Conservation (phyloP, 805 yeast genomes). For the Zygosaccharomyces lentus region DNA sequence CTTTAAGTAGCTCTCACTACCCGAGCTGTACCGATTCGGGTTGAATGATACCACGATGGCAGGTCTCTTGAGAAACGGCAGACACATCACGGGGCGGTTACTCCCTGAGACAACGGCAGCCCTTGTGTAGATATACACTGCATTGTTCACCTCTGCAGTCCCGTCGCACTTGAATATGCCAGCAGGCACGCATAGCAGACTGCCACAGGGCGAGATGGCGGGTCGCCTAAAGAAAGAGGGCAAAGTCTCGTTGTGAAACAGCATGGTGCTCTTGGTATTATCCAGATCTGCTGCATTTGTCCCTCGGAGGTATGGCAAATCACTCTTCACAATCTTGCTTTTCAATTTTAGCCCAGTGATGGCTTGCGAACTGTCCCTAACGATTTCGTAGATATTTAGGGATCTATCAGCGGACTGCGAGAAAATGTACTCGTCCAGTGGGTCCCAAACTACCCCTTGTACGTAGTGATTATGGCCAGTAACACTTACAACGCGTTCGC, state of each 20-base stretch:
- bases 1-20: conserved; percentile 38
- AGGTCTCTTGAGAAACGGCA: conserved; percentile 79
- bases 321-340: conserved; percentile 51
- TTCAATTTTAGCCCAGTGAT: conserved; percentile 24
- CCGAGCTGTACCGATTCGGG: conserved; percentile 50
- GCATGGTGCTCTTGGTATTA: conserved; percentile 36
- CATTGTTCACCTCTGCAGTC: conserved; percentile 46
- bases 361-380: conserved; percentile 11
- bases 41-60: conserved; percentile 79
- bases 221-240: conserved; percentile 88
- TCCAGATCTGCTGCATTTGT: conserved; percentile 19
- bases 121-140: conserved; percentile 77
- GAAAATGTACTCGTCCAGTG: conserved; percentile 66
- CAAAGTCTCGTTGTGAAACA: conserved; percentile 82
- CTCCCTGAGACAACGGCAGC: conserved; percentile 46
- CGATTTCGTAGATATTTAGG: conserved; percentile 56
- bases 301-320: conserved; percentile 41
- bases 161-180: conserved; percentile 49
- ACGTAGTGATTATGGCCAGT: conserved; percentile 79
- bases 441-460: conserved; percentile 98
- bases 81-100: conserved; percentile 66
- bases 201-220: conserved; percentile 87
- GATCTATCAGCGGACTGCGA: conserved; percentile 90
- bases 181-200: conserved; percentile 69
- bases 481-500: conserved; percentile 43